These are phyloP conservation scores for Albugo laibachii DNA, from an alignment of 352 stramenopile genomes.

Conservation along the genomic window DNA sequence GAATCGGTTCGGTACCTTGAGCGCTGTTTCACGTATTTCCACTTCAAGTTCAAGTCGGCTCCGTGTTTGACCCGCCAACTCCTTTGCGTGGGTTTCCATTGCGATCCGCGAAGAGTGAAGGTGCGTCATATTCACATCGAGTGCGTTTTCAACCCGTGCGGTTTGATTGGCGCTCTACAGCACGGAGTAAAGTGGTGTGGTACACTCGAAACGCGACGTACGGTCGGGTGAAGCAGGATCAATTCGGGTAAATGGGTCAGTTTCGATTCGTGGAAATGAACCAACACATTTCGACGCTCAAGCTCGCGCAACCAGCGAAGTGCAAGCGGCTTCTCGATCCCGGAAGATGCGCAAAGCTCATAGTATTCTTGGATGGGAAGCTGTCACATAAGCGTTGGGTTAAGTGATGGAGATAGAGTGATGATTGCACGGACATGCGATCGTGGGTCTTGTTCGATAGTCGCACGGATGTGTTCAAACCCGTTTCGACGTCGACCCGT, in stretches of 20 bases:
- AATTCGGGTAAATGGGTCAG: constrained; percentile 46
- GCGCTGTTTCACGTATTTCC: constrained; percentile 22
- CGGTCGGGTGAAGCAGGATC: constrained; percentile 46
- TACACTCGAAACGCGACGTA: constrained; percentile 7
- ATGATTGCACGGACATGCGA: constrained; percentile 17
- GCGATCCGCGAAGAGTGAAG: too few relatives aligned
- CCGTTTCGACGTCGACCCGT: constrained; percentile 2
- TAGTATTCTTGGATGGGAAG: constrained; percentile 52
- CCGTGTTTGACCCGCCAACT: too few relatives aligned
- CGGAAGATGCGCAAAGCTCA: constrained; percentile 41
- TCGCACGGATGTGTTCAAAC: constrained; percentile 43
- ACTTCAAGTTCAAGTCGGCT: constrained; percentile 10
- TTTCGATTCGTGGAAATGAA: constrained; percentile 48
- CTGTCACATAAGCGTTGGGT: constrained; percentile 9
- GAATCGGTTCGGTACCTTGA: constrained; percentile 35
- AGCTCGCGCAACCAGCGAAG: constrained; percentile 62
- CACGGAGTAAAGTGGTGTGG: not conserved
- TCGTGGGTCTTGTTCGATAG: constrained; percentile 32
- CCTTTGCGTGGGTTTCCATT: too few relatives aligned
- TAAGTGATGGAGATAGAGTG: not conserved
- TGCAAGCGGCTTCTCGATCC: constrained; percentile 38
- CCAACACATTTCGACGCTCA: constrained; percentile 48
- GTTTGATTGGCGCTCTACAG: too few relatives aligned
- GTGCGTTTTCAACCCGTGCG: too few relatives aligned
- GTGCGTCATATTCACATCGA: too few relatives aligned